A percentile compares a stretch with the other conserved stretches of the same genome.
Conservation (phyloP, 2,329 filamentous ascomycete genomes). For the Arthroderma sp. region DNA sequence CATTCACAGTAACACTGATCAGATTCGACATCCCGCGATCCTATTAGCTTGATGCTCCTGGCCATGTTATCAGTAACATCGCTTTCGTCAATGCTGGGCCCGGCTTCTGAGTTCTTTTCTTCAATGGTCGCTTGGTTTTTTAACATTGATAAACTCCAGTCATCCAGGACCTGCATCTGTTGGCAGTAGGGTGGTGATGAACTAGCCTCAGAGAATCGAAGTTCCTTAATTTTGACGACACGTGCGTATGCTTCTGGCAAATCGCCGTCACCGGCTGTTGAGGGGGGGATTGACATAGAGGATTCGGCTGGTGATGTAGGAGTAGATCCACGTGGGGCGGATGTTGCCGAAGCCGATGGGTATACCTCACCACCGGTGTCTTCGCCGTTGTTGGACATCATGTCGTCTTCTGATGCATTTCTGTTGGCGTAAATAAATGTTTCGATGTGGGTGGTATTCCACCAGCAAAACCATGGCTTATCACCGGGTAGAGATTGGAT, state of each 20-base stretch:
- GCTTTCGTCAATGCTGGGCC: neutral
- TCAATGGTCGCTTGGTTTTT: constrained; percentile 18
- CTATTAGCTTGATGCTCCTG: neutral
- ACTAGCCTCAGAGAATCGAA: constrained; percentile 37
- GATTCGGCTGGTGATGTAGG: neutral
- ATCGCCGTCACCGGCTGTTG: neutral
- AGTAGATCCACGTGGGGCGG: constrained; percentile 2
- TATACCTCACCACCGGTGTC: constrained; percentile 2
- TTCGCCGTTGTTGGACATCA: constrained; percentile 7
- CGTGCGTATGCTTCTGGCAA: constrained; percentile 38
- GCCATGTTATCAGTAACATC: neutral
- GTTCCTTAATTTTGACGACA: constrained; percentile 55
- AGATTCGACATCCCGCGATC: neutral
- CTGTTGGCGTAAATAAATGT: constrained; percentile 52
- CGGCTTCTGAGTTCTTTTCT: constrained; percentile 15
- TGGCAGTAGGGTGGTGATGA: constrained; percentile 47
- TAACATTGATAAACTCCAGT: constrained; percentile 32
- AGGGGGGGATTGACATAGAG: constrained; percentile 13
- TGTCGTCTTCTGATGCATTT: neutral
- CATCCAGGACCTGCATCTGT: constrained; percentile 48
- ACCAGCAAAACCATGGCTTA: constrained; percentile 57
- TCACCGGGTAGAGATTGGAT: constrained; percentile 42
- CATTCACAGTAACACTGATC: constrained; percentile 14
- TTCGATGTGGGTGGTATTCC: constrained; percentile 56
- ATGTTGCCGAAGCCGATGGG: neutral